phyloP scores from a whole-genome alignment of 352 stramenopile genomes.

The Globisporangium takayamanum region DNA sequence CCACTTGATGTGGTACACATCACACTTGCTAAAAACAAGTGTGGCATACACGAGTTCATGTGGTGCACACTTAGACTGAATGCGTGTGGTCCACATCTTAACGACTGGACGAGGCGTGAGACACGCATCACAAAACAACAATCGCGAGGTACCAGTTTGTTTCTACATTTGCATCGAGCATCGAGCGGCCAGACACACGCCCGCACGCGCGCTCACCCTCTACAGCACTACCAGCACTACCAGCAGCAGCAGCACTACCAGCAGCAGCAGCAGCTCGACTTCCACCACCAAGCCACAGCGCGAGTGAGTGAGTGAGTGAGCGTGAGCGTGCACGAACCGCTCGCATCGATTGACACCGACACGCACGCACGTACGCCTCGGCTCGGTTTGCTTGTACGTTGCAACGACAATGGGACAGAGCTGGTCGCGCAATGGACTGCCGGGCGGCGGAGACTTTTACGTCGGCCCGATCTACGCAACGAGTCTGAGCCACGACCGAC shows the following conservation, averaged over 20 bases:
- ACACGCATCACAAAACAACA: too few species aligned
- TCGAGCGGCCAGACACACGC: conserved; percentile 1
- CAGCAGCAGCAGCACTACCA: too few species aligned
- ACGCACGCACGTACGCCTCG: too few species aligned
- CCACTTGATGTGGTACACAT: too few species aligned
- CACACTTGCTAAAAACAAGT: too few species aligned
- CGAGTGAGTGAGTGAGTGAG: neutral
- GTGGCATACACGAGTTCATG: too few species aligned
- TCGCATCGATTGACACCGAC: neutral
- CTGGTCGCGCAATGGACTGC: conserved; percentile 48
- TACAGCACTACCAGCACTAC: neutral
- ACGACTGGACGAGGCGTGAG: too few species aligned
- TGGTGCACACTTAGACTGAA: too few species aligned
- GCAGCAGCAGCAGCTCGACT: too few species aligned
- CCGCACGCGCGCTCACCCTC: neutral
- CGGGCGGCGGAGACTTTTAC: conserved; percentile 71
- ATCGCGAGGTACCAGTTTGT: conserved; percentile 6
- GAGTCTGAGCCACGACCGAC: conserved; percentile 78
- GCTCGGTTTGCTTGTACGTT: too few species aligned
- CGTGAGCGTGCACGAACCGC: neutral
- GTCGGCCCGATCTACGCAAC: conserved; percentile 79
- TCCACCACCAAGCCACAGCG: neutral
- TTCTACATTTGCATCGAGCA: conserved; percentile 12
- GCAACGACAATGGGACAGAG: conserved; percentile 46
- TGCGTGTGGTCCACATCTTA: too few species aligned